phyloP scores from a whole-genome alignment of 352 stramenopile genomes.

The Globisporangium emineosum region DNA sequence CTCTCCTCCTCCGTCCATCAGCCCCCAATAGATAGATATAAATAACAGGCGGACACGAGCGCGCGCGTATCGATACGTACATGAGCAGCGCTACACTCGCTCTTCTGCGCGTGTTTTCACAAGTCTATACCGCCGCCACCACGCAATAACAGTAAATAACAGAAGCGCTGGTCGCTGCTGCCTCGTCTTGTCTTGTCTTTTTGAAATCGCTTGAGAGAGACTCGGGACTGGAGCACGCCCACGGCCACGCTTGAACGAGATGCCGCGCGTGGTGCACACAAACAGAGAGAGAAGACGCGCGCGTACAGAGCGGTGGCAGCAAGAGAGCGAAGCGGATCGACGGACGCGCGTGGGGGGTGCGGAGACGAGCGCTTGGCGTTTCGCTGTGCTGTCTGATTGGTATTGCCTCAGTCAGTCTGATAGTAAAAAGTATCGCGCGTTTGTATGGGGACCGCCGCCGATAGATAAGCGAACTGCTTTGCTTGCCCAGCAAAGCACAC shows the following conservation, averaged over 20 bases:
- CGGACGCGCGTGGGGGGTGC: not conserved
- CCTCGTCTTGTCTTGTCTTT: not conserved
- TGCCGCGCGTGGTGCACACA: not conserved
- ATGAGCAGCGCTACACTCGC: not conserved
- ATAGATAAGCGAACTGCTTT: not conserved
- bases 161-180: not conserved
- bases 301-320: not conserved
- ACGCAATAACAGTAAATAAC: not conserved
- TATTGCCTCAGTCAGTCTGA: slow-evolving; percentile 6
- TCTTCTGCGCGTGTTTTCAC: not conserved
- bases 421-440: not conserved
- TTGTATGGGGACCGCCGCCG: slow-evolving; percentile 5
- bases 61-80: not conserved
- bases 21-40: not conserved
- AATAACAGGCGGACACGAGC: not conserved
- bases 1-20: not conserved
- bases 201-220: not conserved
- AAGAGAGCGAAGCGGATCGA: not conserved
- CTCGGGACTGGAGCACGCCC: not conserved
- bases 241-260: not conserved
- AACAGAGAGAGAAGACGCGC: not conserved
- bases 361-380: slow-evolving; percentile 5
- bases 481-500: not conserved
- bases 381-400: slow-evolving; percentile 7
- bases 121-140: not conserved